phyloP scores from a whole-genome alignment of 768 basidiomycete species.

The Lepiota brunneoincarnata region DNA sequence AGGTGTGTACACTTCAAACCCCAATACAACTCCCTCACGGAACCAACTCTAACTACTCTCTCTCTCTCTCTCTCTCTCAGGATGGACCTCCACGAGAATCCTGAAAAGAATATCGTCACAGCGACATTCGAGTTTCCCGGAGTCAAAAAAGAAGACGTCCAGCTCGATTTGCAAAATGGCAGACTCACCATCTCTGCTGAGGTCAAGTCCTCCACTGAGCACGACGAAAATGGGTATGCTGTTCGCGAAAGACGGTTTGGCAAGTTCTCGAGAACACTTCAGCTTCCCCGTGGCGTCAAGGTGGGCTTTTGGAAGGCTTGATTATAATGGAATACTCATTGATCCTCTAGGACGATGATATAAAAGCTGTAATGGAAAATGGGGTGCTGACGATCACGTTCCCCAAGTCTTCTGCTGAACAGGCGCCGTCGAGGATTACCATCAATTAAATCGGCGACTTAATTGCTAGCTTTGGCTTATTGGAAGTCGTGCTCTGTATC shows the following conservation, averaged over 20 bases:
- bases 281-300: conserved; percentile 46
- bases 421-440: conserved; percentile 29
- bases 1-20: too few species aligned
- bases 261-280: conserved; percentile 36
- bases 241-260: conserved; percentile 45
- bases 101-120: conserved; percentile 39
- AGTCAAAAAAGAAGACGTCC: conserved; percentile 41
- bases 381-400: conserved; percentile 52
- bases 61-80: conserved; percentile 25
- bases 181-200: conserved; percentile 48
- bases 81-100: conserved; percentile 48
- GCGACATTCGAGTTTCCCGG: too few species aligned
- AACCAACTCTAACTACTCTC: neutral
- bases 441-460: conserved; percentile 30
- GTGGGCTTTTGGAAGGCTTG: conserved; percentile 19
- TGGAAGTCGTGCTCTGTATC: too few species aligned
- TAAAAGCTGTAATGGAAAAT: conserved; percentile 43
- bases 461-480: too few species aligned
- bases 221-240: conserved; percentile 29
- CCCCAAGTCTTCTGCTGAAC: conserved; percentile 42
- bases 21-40: too few species aligned
- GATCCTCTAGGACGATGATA: conserved; percentile 28
- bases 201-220: conserved; percentile 24
- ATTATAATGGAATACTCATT: conserved; percentile 22
- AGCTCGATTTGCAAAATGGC: conserved; percentile 45